Percentiles rank a stretch among this genome's conserved stretches.
These are phyloP conservation scores for Naematelia encephala DNA, from an alignment of 768 basidiomycete species.

Conservation along the genomic window DNA sequence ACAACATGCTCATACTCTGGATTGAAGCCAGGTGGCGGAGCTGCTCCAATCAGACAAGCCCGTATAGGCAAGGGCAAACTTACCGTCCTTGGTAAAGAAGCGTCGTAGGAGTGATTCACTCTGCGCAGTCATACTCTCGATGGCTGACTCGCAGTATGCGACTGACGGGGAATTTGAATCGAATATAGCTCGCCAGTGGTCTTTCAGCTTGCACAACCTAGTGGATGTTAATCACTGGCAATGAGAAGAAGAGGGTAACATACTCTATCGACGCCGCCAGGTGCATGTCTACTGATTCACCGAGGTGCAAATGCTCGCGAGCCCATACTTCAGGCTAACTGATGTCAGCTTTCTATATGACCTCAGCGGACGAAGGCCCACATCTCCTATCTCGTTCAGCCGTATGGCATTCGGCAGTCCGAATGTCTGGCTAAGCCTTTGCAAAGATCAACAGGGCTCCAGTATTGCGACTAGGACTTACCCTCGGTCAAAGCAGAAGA, in stretches of 20 bases:
- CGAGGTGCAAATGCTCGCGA: conserved; percentile 24
- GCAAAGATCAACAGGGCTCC: neutral
- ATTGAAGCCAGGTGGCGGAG: conserved; percentile 17
- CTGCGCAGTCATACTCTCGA: conserved; percentile 21
- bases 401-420: conserved; percentile 21
- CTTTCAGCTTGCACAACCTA: conserved; percentile 33
- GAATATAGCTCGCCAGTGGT: conserved; percentile 30
- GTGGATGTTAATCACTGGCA: neutral
- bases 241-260: neutral
- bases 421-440: conserved; percentile 11
- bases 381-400: conserved; percentile 24
- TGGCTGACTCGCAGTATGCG: conserved; percentile 18
- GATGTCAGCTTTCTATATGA: neutral
- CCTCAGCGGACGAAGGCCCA: conserved; percentile 8
- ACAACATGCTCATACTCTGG: conserved; percentile 28
- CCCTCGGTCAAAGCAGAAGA: conserved; percentile 33
- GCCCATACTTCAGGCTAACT: conserved; percentile 27
- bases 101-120: conserved; percentile 20
- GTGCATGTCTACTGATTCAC: conserved; percentile 27
- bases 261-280: conserved; percentile 29
- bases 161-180: conserved; percentile 8
- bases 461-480: conserved; percentile 5
- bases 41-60: conserved; percentile 2
- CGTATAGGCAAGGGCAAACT: conserved; percentile 3
- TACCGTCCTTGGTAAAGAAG: conserved; percentile 22